A percentile compares a stretch with the other conserved stretches of the same genome.
These are phyloP conservation scores for Orbilia blumenaviensis DNA, from an alignment of 2,329 filamentous ascomycete genomes.

Conservation along the genomic window DNA sequence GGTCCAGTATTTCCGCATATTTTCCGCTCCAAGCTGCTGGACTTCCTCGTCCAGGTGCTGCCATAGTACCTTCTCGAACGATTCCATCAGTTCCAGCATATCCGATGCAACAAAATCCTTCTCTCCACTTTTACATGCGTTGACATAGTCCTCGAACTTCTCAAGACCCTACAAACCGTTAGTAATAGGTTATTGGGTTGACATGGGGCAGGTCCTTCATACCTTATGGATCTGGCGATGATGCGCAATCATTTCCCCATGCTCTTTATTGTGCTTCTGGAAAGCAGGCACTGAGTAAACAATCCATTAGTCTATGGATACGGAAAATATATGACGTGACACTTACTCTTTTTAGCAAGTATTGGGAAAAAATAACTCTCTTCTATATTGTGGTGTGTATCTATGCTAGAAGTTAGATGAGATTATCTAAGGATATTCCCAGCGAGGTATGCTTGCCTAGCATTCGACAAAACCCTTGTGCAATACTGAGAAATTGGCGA, in stretches of 20 bases:
- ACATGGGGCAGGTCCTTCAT: neutral
- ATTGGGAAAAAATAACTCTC: conserved; percentile 82
- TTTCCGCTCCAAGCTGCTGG: conserved; percentile 77
- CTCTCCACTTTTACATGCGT: conserved; percentile 71
- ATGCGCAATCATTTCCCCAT: conserved; percentile 68
- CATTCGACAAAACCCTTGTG: conserved; percentile 44
- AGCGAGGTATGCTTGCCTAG: conserved; percentile 8
- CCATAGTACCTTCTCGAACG: conserved; percentile 81
- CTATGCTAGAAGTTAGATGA: conserved; percentile 4
- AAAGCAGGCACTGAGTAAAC: conserved; percentile 56
- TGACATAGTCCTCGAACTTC: conserved; percentile 72
- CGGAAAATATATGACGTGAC: neutral
- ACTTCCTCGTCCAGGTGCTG: conserved; percentile 87
- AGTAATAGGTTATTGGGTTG: neutral
- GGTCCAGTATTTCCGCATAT: conserved; percentile 86
- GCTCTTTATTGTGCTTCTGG: conserved; percentile 53
- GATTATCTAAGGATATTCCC: neutral
- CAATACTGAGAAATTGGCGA: conserved; percentile 47
- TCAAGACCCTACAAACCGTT: conserved; percentile 67
- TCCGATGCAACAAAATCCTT: conserved; percentile 66
- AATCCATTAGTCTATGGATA: too few species aligned
- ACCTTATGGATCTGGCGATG: conserved; percentile 80
- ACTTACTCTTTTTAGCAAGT: conserved; percentile 69
- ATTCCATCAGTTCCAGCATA: conserved; percentile 77
- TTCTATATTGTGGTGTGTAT: conserved; percentile 77